Conservation (phyloP, 139 green algal species). For the Choricystis sp. region DNA sequence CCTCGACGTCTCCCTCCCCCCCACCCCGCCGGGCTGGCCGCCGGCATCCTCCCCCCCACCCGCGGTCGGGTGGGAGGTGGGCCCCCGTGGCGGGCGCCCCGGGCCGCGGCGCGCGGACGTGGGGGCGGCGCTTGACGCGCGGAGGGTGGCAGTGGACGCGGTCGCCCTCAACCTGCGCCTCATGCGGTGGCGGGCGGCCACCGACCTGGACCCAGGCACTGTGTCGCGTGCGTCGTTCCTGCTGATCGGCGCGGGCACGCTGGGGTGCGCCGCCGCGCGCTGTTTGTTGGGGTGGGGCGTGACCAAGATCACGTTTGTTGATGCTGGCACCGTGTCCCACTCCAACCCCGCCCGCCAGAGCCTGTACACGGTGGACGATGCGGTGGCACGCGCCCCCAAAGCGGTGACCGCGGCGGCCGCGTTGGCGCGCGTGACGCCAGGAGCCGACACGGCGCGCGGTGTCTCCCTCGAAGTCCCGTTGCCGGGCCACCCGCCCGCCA, state of each 20-base stretch:
- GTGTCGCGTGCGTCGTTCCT: constrained; percentile 55
- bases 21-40: constrained; percentile 7
- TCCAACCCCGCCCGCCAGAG: constrained; percentile 80
- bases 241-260: constrained; percentile 76
- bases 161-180: constrained; percentile 91
- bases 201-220: constrained; percentile 44
- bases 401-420: constrained; percentile 64
- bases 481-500: constrained; percentile 59
- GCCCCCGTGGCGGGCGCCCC: constrained; percentile 40
- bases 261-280: constrained; percentile 85
- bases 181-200: constrained; percentile 86
- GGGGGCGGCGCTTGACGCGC: constrained; percentile 49
- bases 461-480: constrained; percentile 65
- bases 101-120: constrained; percentile 41
- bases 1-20: constrained; percentile 30
- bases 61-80: constrained; percentile 66
- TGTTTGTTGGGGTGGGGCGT: constrained; percentile 84
- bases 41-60: too few species aligned
- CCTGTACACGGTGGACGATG: constrained; percentile 83
- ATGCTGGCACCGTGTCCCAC: constrained; percentile 63
- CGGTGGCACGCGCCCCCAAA: constrained; percentile 66
- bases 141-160: constrained; percentile 33
- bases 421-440: constrained; percentile 53
- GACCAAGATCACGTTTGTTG: constrained; percentile 69
- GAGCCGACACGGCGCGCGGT: constrained; percentile 23